These are phyloP conservation scores for Pyrenochaeta sp. DNA, from an alignment of 2,329 filamentous ascomycete genomes.

Conservation along the genomic window DNA sequence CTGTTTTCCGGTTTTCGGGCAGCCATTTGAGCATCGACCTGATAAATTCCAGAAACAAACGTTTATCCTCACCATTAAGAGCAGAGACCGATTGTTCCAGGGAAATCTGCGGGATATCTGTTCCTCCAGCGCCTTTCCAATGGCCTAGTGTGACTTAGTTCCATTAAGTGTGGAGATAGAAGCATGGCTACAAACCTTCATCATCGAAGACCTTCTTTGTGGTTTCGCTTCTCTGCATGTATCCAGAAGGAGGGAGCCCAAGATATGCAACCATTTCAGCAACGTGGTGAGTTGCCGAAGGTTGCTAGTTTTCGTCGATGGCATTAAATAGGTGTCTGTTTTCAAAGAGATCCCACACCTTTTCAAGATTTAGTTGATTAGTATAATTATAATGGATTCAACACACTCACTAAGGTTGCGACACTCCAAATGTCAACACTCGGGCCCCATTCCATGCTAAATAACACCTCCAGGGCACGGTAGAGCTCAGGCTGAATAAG, in stretches of 20 bases:
- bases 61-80: constrained; percentile 38
- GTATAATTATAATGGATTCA: constrained; percentile 2
- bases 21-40: constrained; percentile 48
- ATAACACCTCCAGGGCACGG: constrained; percentile 51
- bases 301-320: constrained; percentile 27
- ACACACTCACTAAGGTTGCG: constrained; percentile 45
- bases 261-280: constrained; percentile 43
- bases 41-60: constrained; percentile 45
- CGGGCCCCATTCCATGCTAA: constrained; percentile 50
- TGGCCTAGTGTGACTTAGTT: constrained; percentile 24
- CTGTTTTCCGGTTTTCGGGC: constrained; percentile 42
- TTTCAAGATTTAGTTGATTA: constrained; percentile 18
- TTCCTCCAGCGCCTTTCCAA: constrained; percentile 26
- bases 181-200: constrained; percentile 29
- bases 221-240: constrained; percentile 28
- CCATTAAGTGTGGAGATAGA: constrained; percentile 15
- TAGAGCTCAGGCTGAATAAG: constrained; percentile 51
- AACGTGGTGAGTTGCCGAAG: constrained; percentile 41
- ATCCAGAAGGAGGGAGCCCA: constrained; percentile 35
- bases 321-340: constrained; percentile 45
- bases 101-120: constrained; percentile 24
- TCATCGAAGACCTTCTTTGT: constrained; percentile 35
- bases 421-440: constrained; percentile 53
- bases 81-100: constrained; percentile 23
- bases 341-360: constrained; percentile 52